Base-by-base conservation (phyloP, 352 stramenopile genomes). In the Phytophthora crassamura region DNA sequence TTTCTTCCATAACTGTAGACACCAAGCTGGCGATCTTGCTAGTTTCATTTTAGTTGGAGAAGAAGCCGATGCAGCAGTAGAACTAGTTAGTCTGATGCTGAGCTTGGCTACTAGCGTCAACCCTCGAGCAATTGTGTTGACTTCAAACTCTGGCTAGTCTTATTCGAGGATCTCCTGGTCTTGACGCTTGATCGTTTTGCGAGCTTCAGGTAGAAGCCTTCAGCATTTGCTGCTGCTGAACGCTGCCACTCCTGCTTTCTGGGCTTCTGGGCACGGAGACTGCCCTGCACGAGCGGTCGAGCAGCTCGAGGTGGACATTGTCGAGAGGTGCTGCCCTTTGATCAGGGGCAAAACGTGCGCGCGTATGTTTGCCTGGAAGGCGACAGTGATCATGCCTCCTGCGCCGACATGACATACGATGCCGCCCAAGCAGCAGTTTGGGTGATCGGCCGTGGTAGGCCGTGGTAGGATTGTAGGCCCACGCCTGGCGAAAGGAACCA, bases 341-440 rank as follows among this genome's bases (percentile, higher is more conserved):
- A 41, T n/a, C 12, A 35, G 14, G 32, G 34, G 15, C 36, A 16
- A 54, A 47, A 56, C 30, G 28, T 7, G 12, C 35, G n/a, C 43
- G 36, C 60, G 60, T 57, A 56, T 69, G 60, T 69, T 69, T 58
- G 30, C 35, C 28, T 47, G 50, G 59, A 60, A 67, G 40, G 7
- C 22, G 54, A 33, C 15, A 33, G 20, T 38, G 32, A 16, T 41
- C 48, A 56, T 64, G 46, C 34, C 46, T 50, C 30, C 49, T 30
- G 34, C 56, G n/a, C 46, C 16, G 36, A 7, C 18, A 50, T 59
- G 47, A 56, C 48, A 56, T 43, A 18, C 18, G 33, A 12, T 56
- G 49, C 49, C n/a, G 41, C 40, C 22, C 59, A 49, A 62, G 42
- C 59, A 63, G 59, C 59, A 57, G 53, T 54, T 63, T 56, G 38